Evolutionary conservation across 2,329 filamentous ascomycete species (phyloP), one percentile per base, ranked within the genome.

Genomic region (Neonectria punicea): DNA sequence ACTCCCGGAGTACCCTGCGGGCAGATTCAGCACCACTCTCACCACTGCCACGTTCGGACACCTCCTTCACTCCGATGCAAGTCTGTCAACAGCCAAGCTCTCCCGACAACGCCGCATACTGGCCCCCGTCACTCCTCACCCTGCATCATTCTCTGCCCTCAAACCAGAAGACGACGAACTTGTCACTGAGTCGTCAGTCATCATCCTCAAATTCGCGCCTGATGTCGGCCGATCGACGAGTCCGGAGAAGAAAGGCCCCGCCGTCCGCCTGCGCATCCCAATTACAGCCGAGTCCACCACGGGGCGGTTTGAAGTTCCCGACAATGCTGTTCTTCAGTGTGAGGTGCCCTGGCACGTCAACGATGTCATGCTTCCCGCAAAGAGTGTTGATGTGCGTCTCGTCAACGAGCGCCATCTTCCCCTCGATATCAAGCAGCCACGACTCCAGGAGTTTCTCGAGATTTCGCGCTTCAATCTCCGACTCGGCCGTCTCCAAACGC

Each of bases 31-130:
- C 28, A 43, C 36, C 25, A 67, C 65, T n/a, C 57, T 70, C 6
- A 81, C 82, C 1, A 75, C 71, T 3, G 85, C 85, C 11, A 78
- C 79, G 3, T 89, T 89, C 68, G 87, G 87, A 18, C 83, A 86
- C 58, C 67, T 88, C 36, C 79, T 89, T 0, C 82, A 84, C 64
- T 39, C 46, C 9, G 49, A 58, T 6, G 28, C 43, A 13, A 39
- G 53, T n/a, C 32, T 25, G 18, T 57, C 64, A 10, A 41, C 47
- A 0, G 44, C 43, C 22, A 32, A 36, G 10, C 59, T 67, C 32
- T n/a, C 46, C 11, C 65, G 68, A 16, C 53, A 41, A 14, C 68
- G 69, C 5, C 82, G 81, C 51, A 77, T 83, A 50, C 80, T 89
- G 39, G 76, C 78, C 1, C 82, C 86, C 2, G 60, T 80, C 5